Conservation (phyloP, 257 asterid species). For the Paraleonurus japonicus region DNA sequence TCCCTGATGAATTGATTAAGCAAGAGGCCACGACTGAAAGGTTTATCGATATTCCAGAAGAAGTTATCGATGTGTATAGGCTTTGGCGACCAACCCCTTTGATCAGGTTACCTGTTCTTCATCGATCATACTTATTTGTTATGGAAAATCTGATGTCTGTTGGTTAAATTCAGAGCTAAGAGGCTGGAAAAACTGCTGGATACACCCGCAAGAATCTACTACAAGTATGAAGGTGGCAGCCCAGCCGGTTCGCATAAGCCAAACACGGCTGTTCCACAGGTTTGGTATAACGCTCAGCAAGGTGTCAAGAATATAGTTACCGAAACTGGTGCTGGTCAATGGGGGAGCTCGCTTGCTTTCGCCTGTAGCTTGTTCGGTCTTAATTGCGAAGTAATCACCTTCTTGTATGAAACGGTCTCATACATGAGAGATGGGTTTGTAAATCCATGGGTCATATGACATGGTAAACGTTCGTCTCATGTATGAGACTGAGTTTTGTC, state of each 20-base stretch:
- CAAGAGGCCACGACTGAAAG: slow-evolving; percentile 61
- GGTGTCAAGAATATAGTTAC: slow-evolving; percentile 79
- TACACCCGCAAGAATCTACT: slow-evolving; percentile 91
- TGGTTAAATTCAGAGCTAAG: slow-evolving; percentile 60
- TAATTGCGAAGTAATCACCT: slow-evolving; percentile 64
- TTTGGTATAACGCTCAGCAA: slow-evolving; percentile 77
- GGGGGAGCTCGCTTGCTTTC: slow-evolving; percentile 91
- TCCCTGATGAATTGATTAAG: slow-evolving; percentile 77
- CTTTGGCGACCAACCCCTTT: slow-evolving; percentile 98
- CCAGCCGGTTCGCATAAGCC: slow-evolving; percentile 97
- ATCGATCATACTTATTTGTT: not conserved
- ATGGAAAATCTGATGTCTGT: slow-evolving; percentile 28
- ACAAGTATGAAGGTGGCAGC: slow-evolving; percentile 95
- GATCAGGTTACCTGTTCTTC: slow-evolving; percentile 57
- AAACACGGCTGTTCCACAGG: slow-evolving; percentile 94
- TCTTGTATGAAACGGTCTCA: no score
- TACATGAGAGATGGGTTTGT: no score
- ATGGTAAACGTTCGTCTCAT: no score
- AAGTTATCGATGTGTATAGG: slow-evolving; percentile 70
- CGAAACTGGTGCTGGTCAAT: slow-evolving; percentile 97
- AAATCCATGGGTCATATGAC: no score
- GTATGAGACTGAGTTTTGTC: no score
- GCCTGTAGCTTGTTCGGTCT: slow-evolving; percentile 84
- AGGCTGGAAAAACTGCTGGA: slow-evolving; percentile 83
- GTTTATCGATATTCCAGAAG: slow-evolving; percentile 80